These are phyloP conservation scores for Leccinum aurantiacum DNA, from an alignment of 768 basidiomycete genomes.

Conservation along the genomic window DNA sequence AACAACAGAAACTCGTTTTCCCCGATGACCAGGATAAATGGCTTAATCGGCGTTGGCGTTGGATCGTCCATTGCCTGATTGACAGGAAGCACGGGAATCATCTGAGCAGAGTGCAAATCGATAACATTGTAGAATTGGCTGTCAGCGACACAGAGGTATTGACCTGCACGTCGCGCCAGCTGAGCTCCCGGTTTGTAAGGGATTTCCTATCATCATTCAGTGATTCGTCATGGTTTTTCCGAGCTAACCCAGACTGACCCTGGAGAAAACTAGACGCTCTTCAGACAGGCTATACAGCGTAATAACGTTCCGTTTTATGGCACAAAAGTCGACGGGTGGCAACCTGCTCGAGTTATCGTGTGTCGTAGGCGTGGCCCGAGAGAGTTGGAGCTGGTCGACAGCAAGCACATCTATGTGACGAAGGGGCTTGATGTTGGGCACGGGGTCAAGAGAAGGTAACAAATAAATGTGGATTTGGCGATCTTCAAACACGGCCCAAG, in stretches of 20 bases:
- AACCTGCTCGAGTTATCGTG: slow-evolving; percentile 39
- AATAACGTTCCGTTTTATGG: slow-evolving; percentile 67
- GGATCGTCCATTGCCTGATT: slow-evolving; percentile 58
- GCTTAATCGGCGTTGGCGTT: slow-evolving; percentile 46
- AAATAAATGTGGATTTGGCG: slow-evolving; percentile 75
- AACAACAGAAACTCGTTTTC: slow-evolving; percentile 83
- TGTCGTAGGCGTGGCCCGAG: slow-evolving; percentile 44
- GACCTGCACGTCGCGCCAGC: slow-evolving; percentile 61
- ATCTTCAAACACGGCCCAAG: slow-evolving; percentile 34
- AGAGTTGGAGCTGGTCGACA: slow-evolving; percentile 75
- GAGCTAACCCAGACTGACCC: slow-evolving; percentile 40
- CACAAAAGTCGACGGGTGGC: slow-evolving; percentile 67
- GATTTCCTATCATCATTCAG: slow-evolving; percentile 53
- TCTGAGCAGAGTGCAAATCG: slow-evolving; percentile 67
- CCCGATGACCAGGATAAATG: slow-evolving; percentile 72
- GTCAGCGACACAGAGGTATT: slow-evolving; percentile 73
- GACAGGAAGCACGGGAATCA: slow-evolving; percentile 75
- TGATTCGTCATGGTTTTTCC: background rate
- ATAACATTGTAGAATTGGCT: slow-evolving; percentile 72
- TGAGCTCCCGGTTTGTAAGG: slow-evolving; percentile 59
- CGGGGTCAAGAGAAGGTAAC: slow-evolving; percentile 75
- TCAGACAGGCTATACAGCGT: slow-evolving; percentile 60
- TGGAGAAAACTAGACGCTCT: slow-evolving; percentile 60
- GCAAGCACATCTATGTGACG: slow-evolving; percentile 79
- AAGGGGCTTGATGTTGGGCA: slow-evolving; percentile 69